Evolutionary conservation across 441 rosid genomes (phyloP), one percentile per base, ranked within the genome.

Genomic region (Erodium trifolium): DNA sequence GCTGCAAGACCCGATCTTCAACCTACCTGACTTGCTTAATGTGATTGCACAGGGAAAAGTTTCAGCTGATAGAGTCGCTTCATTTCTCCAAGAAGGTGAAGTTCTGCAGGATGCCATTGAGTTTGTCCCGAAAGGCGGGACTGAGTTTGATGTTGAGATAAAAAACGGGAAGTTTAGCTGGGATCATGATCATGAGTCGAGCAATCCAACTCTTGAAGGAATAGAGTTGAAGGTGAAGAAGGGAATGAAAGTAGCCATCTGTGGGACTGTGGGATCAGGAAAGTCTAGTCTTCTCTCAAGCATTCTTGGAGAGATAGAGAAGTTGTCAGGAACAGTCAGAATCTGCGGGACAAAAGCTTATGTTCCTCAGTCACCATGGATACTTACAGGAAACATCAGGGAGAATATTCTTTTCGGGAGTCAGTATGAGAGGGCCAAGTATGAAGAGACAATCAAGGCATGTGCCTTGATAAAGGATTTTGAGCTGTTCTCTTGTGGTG

Each of bases 251-350:
- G 97, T 94, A 75, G 97, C 97, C 37, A 80, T 94, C 47, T 94
- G 97, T 74, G 99, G 99, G 71, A 85, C 89, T 11, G 97, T 94
- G n/a, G 99, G 99, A 67, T 84, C 97, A 3, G 99, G 97, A 16
- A 93, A 93, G 70, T 89, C 99, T n/a, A 93, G 96, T 82, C 78
- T 93, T 73, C 91, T 91, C 35, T 90, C 97, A 13, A 78, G 87
- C 75, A 66, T 94, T 70, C 85, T 94, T 5, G 97, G 99, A 71
- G 99, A 94, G 82, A 86, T 92, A 68, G 82, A 82, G 66, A 94
- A 86, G 83, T 70, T 88, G 68, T 86, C 87, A 10, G 99, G 99
- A 68, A 76, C 70, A 9, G 87, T 94, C 31, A 87, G 79, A 80
- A 79, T 91, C 68, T 81, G 97, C 17, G 97, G 99, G 57, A 82